phyloP scores from a whole-genome alignment of 208 protist genomes.

The Leishmania major region DNA sequence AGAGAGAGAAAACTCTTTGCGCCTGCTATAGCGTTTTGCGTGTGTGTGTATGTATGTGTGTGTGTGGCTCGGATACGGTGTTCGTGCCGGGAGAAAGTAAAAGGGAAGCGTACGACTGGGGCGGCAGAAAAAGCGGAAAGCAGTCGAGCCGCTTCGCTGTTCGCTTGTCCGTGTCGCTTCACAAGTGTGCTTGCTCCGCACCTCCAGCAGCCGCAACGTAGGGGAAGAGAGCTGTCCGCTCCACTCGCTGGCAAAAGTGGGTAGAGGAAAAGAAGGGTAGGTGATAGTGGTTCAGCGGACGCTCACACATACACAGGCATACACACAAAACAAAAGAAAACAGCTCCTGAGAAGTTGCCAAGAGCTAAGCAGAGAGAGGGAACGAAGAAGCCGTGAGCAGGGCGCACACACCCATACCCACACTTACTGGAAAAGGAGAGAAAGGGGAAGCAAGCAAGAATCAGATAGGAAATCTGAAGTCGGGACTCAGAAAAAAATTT shows the following conservation, averaged over 20 bases:
- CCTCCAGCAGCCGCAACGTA: no score
- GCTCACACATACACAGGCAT: neutral
- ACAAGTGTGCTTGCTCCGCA: no score
- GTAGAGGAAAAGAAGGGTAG: neutral
- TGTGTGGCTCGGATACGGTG: no score
- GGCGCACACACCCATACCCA: neutral
- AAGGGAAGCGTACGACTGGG: no score
- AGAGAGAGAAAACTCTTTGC: neutral
- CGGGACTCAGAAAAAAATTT: no score
- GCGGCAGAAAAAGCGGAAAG: no score
- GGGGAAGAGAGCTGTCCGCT: neutral
- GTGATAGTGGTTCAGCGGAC: neutral
- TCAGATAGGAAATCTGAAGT: neutral
- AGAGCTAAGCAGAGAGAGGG: neutral
- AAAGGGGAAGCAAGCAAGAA: neutral
- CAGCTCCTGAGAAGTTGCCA: neutral
- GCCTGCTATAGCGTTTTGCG: no score
- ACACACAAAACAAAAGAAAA: neutral
- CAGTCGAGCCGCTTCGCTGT: no score
- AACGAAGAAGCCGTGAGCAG: neutral
- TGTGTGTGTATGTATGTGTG: no score
- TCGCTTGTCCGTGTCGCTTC: no score
- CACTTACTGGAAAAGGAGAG: neutral
- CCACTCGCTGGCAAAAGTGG: neutral
- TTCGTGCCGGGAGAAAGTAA: no score